Evolutionary conservation across 2,329 filamentous ascomycete genomes (phyloP).

Genomic region (Chaetomiaceae sp.): DNA sequence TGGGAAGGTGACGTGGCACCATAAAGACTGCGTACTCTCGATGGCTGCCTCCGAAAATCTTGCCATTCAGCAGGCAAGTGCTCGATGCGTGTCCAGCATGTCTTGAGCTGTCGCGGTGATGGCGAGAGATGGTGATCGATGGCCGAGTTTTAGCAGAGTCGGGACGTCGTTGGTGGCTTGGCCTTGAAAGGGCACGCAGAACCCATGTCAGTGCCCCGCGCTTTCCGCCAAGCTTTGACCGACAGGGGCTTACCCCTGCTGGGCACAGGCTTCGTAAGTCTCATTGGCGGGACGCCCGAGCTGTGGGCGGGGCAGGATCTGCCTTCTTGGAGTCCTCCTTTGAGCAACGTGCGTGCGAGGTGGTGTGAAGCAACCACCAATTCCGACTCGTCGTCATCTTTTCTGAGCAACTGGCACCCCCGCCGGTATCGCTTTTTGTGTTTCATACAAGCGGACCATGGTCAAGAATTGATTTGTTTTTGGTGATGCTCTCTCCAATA

Average conservation of each 20-base stretch:
- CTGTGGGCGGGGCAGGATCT: constrained; percentile 23
- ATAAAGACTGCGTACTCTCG: constrained; percentile 2
- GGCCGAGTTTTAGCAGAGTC: background rate
- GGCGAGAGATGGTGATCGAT: background rate
- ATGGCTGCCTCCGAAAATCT: constrained; percentile 15
- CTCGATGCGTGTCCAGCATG: background rate
- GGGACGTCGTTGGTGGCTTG: background rate
- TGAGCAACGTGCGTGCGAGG: constrained; percentile 27
- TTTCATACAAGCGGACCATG: too few relatives aligned
- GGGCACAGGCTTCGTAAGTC: constrained; percentile 28
- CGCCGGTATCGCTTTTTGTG: background rate
- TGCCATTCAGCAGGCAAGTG: constrained; percentile 1
- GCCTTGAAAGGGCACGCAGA: too few relatives aligned
- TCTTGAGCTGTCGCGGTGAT: background rate
- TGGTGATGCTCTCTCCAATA: too few relatives aligned
- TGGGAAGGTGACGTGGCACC: constrained; percentile 43
- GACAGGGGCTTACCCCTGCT: constrained; percentile 26
- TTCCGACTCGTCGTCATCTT: background rate
- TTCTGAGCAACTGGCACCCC: background rate
- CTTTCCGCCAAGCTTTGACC: constrained; percentile 26
- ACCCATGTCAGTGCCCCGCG: constrained; percentile 10
- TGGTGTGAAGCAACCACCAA: constrained; percentile 25
- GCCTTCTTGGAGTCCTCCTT: constrained; percentile 24
- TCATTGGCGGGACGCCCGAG: constrained; percentile 30
- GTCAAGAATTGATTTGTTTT: too few relatives aligned